phyloP scores from a whole-genome alignment of 805 yeast species.

The Alloascoidea hylecoeti region DNA sequence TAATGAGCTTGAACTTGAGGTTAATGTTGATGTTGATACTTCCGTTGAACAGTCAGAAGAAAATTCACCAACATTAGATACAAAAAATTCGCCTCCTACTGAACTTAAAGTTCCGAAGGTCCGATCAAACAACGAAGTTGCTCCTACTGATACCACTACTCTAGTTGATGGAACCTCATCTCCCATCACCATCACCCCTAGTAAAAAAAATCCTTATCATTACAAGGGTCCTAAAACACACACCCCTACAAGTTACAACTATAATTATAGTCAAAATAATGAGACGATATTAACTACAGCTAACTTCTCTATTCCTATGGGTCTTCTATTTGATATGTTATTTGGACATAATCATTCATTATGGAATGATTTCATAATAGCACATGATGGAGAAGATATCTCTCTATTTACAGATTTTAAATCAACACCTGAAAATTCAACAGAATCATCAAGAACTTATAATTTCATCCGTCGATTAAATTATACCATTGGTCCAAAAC shows the following conservation, averaged over 20 bases:
- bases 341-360: slow-evolving; percentile 1
- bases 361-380: neutral
- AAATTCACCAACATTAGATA: slow-evolving; percentile 11
- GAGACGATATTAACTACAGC: neutral
- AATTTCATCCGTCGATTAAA: neutral
- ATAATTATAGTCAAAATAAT: neutral
- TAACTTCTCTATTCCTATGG: slow-evolving; percentile 1
- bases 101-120: neutral
- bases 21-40: slow-evolving; percentile 11
- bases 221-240: slow-evolving; percentile 49
- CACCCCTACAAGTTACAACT: slow-evolving; percentile 31
- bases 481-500: slow-evolving; percentile 58
- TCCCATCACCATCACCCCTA: neutral
- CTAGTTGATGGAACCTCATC: neutral
- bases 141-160: too few relatives aligned
- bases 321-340: neutral
- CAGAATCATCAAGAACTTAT: neutral
- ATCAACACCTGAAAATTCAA: neutral
- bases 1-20: slow-evolving; percentile 10
- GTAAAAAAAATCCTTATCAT: neutral
- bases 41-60: slow-evolving; percentile 9
- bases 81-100: neutral
- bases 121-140: too few relatives aligned
- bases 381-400: neutral
- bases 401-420: neutral